Percentiles rank a stretch among this genome's conserved stretches.
phyloP scores from a whole-genome alignment of 2,329 filamentous ascomycete genomes.

The Fusarium kyushuense region DNA sequence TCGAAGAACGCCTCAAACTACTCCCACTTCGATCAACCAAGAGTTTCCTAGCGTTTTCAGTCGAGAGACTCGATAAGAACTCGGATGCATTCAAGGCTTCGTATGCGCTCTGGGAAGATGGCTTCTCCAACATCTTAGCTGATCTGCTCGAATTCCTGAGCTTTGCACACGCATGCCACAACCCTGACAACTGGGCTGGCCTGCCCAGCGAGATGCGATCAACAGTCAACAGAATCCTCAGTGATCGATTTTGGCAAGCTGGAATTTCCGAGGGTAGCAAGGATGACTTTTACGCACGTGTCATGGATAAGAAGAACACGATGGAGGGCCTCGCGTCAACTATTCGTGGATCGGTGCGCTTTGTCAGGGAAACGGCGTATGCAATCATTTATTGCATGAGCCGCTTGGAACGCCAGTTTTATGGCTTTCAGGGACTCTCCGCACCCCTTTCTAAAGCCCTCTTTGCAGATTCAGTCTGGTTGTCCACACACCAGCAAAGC shows the following conservation, averaged over 20 bases:
- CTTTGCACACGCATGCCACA: slow-evolving; percentile 92
- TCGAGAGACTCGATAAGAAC: slow-evolving; percentile 84
- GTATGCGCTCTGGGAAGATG: slow-evolving; percentile 84
- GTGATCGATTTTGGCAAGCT: slow-evolving; percentile 97
- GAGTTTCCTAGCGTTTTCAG: slow-evolving; percentile 90
- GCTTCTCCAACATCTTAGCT: slow-evolving; percentile 85
- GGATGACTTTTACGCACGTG: slow-evolving; percentile 94
- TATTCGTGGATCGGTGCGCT: slow-evolving; percentile 87
- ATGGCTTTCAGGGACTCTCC: slow-evolving; percentile 87
- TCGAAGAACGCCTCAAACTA: slow-evolving; percentile 80
- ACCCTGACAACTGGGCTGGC: slow-evolving; percentile 83
- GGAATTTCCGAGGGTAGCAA: slow-evolving; percentile 96
- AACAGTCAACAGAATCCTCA: slow-evolving; percentile 85
- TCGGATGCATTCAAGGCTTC: slow-evolving; percentile 80
- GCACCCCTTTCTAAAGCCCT: slow-evolving; percentile 85
- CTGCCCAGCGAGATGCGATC: slow-evolving; percentile 80
- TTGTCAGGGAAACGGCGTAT: slow-evolving; percentile 93
- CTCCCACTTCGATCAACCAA: slow-evolving; percentile 90
- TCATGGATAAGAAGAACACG: slow-evolving; percentile 87
- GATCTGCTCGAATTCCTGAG: slow-evolving; percentile 87
- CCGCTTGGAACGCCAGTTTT: slow-evolving; percentile 86
- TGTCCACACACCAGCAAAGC: slow-evolving; percentile 93
- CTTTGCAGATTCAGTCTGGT: slow-evolving; percentile 81
- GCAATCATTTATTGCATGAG: slow-evolving; percentile 96
- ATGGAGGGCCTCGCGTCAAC: slow-evolving; percentile 95